These are phyloP conservation scores for Rutstroemia sp. DNA, from an alignment of 2,329 filamentous ascomycete genomes.

Conservation along the genomic window DNA sequence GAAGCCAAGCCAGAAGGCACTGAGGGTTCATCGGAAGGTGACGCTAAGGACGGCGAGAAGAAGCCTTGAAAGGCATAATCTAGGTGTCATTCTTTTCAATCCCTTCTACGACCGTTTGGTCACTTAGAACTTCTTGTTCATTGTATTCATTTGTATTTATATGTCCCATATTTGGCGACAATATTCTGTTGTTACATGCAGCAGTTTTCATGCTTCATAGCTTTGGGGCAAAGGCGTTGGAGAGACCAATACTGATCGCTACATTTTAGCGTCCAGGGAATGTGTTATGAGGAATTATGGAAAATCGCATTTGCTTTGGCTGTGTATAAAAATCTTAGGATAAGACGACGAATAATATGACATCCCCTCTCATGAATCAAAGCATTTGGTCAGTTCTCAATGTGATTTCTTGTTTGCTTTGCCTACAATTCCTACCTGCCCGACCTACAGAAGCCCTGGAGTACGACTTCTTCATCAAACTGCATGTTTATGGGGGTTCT, in stretches of 20 bases:
- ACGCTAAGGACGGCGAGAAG: conserved; percentile 65
- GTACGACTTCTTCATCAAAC: too few relatives aligned
- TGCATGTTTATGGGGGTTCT: too few relatives aligned
- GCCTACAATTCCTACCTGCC: neutral
- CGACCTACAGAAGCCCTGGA: neutral
- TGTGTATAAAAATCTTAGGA: conserved; percentile 33
- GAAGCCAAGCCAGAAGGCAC: conserved; percentile 41
- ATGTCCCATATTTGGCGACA: conserved; percentile 28
- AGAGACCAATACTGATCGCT: conserved; percentile 25
- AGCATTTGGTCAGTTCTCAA: neutral
- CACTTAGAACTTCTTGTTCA: conserved; percentile 28
- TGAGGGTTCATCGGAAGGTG: conserved; percentile 46
- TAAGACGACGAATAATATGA: conserved; percentile 46
- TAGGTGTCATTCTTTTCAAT: conserved; percentile 19
- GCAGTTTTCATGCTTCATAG: conserved; percentile 25
- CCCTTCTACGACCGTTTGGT: conserved; percentile 22
- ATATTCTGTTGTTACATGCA: conserved; percentile 29
- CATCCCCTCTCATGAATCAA: conserved; percentile 47
- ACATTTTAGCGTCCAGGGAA: conserved; percentile 22
- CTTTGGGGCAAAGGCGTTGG: conserved; percentile 30
- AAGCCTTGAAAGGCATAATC: conserved; percentile 47
- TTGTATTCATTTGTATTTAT: conserved; percentile 30
- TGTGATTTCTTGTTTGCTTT: neutral
- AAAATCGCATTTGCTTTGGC: conserved; percentile 24
- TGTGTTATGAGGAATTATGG: conserved; percentile 22